Conservation (phyloP, 148 eudicot genomes). For the Fallopia convolvulus region DNA sequence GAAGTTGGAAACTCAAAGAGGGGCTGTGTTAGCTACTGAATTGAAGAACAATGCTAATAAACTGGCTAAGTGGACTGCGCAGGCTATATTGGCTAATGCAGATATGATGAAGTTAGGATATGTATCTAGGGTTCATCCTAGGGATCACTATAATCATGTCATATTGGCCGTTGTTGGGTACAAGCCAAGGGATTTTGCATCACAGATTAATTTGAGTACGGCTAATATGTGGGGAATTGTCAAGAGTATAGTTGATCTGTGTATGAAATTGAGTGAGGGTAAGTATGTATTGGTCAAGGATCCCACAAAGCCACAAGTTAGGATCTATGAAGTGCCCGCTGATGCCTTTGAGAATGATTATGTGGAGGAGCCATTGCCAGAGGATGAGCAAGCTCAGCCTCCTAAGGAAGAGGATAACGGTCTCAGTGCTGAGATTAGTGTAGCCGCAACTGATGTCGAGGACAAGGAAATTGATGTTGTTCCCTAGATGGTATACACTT, state of each 20-base stretch:
- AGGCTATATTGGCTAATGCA: constrained; percentile 71
- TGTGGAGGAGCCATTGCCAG: constrained; percentile 92
- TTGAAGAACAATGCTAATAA: constrained; percentile 93
- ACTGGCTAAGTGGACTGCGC: constrained; percentile 94
- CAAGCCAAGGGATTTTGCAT: constrained; percentile 85
- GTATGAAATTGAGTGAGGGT: constrained; percentile 93
- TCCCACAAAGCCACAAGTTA: constrained; percentile 83
- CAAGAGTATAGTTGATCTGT: constrained; percentile 88
- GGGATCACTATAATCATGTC: constrained; percentile 91
- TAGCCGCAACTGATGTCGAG: constrained; percentile 49
- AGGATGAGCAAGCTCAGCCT: constrained; percentile 90
- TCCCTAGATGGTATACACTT: constrained; percentile 42
- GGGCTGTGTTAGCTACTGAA: constrained; percentile 97
- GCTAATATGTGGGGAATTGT: constrained; percentile 98
- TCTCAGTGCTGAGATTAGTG: constrained; percentile 34
- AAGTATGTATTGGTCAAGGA: constrained; percentile 96
- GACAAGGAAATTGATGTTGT: constrained; percentile 53
- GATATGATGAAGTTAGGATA: constrained; percentile 98
- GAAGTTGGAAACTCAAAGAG: constrained; percentile 92
- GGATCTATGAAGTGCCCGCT: constrained; percentile 89
- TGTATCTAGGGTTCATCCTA: constrained; percentile 92
- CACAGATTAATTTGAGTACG: constrained; percentile 78
- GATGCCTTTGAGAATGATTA: constrained; percentile 98
- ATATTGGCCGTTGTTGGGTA: constrained; percentile 87
- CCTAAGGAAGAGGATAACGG: constrained; percentile 60